Base-by-base conservation (phyloP, 2,329 filamentous ascomycete genomes). In the Tolypocladium nubicola region DNA sequence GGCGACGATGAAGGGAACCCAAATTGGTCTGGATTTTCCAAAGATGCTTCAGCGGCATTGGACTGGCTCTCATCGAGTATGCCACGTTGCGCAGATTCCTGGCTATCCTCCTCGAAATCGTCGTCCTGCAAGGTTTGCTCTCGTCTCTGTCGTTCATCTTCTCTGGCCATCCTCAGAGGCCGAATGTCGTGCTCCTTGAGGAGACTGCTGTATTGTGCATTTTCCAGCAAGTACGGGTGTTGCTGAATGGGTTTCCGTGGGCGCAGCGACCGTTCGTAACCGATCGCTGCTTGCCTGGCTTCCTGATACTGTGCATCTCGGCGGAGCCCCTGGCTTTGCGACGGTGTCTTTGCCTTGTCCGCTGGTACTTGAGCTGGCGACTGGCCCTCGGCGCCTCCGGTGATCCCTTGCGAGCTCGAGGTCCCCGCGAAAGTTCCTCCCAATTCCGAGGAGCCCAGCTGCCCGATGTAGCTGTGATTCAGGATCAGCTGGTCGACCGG, bases 241-340 rank as follows among this genome's bases (percentile, higher is more conserved):
- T 84, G 74, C 64, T 85, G 82, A 8, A 84, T 84, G 1, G 81
- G 81, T 59, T 84, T 85, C 23, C 82, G 76, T 1, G 80, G 80
- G 8, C 82, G 75, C n/a, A 85, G 69, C 4, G 78, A 81, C 39
- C 81, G 75, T 59, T 76, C 73, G 52, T 73, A 68, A 14, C 69
- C 70, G 35, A 72, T 63, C 7, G 68, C 64, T 14, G 63, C 59
- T 56, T 67, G 67, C 38, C 59, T 60, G 21, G 62, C 64, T 43
- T 62, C 62, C 52, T 60, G 57, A 14, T 58, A 55, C 9, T 57
- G 7, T 53, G 19, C 30, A 26, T 45, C 45, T 56, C 16, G 33
- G 23, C 35, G 35, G 14, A n/a, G n/a, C 8, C n/a, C 39, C 19
- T n/a, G n/a, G 33, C 13, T 53, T 19, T 37, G 35, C 19, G 19